Evolutionary conservation across 768 basidiomycete species (phyloP).

Genomic region (Kwoniella dendrophila): DNA sequence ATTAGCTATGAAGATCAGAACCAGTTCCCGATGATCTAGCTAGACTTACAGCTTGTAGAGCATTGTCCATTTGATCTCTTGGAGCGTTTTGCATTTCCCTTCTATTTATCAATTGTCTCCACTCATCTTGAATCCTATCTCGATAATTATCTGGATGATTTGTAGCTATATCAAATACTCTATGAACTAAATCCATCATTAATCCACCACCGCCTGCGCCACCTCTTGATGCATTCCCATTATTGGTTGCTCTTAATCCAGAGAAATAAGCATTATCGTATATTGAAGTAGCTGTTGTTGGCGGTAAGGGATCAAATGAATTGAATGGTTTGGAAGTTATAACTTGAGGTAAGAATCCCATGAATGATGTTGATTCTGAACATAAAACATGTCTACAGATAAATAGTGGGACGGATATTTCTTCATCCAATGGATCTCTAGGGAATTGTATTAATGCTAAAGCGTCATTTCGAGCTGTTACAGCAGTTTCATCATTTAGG

Average conservation of each 20-base stretch:
- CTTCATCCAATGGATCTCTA: constrained; percentile 42
- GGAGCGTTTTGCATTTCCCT: constrained; percentile 26
- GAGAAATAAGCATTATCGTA: constrained; percentile 78
- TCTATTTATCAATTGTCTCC: constrained; percentile 25
- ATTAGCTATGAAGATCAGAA: not conserved
- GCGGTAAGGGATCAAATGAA: constrained; percentile 86
- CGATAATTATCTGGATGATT: constrained; percentile 30
- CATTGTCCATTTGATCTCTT: constrained; percentile 35
- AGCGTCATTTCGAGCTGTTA: constrained; percentile 48
- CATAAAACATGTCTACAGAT: constrained; percentile 71
- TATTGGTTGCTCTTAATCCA: constrained; percentile 7
- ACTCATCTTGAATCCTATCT: constrained; percentile 23
- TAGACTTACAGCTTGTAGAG: constrained; percentile 40
- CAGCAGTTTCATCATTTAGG: constrained; percentile 37
- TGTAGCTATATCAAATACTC: constrained; percentile 32
- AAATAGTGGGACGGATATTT: constrained; percentile 30
- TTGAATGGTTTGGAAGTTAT: constrained; percentile 64
- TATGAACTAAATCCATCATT: constrained; percentile 31
- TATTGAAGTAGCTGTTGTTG: constrained; percentile 62
- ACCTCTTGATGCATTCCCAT: constrained; percentile 1
- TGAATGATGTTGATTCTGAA: constrained; percentile 63
- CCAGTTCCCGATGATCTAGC: not conserved
- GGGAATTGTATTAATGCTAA: constrained; percentile 26
- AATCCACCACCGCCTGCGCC: constrained; percentile 26
- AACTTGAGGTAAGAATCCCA: constrained; percentile 70